A percentile compares a stretch with the other conserved stretches of the same genome.
Evolutionary conservation across 495 filamentous ascomycete species (phyloP).

Genomic region (Hypoxylon crocopeplum): DNA sequence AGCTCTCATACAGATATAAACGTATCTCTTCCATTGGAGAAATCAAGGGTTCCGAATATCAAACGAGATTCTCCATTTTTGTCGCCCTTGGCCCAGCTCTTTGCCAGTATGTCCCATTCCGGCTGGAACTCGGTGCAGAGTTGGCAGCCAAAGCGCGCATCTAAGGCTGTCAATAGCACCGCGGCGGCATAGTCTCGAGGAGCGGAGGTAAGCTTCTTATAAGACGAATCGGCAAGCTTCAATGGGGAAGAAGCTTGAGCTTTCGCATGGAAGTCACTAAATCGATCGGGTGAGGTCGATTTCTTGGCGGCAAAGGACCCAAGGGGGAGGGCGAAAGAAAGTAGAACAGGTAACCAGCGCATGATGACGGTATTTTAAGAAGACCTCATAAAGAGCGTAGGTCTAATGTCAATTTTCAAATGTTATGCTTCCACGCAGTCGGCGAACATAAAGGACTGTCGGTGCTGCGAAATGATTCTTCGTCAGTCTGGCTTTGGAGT

Average conservation of each 20-base stretch:
- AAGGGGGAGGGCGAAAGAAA: slow-evolving; percentile 61
- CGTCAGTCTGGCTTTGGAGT: slow-evolving; percentile 17
- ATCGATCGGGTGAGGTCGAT: slow-evolving; percentile 58
- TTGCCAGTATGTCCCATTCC: slow-evolving; percentile 89
- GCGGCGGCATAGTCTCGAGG: slow-evolving; percentile 85
- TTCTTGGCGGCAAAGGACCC: slow-evolving; percentile 64
- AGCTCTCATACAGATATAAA: slow-evolving; percentile 81
- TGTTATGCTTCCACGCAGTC: slow-evolving; percentile 20
- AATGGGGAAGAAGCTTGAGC: slow-evolving; percentile 70
- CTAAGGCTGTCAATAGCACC: slow-evolving; percentile 86
- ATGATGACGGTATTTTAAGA: slow-evolving; percentile 46
- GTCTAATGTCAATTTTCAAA: neutral
- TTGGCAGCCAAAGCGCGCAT: slow-evolving; percentile 82
- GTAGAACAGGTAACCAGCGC: slow-evolving; percentile 63
- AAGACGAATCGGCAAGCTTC: slow-evolving; percentile 76
- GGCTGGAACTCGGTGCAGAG: slow-evolving; percentile 91
- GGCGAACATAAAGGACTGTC: slow-evolving; percentile 3
- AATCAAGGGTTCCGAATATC: slow-evolving; percentile 88
- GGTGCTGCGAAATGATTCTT: neutral
- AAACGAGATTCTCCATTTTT: slow-evolving; percentile 73
- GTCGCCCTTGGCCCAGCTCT: slow-evolving; percentile 86
- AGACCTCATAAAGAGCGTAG: slow-evolving; percentile 5
- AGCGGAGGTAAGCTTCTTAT: slow-evolving; percentile 73
- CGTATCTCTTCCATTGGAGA: slow-evolving; percentile 78
- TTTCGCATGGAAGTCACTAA: slow-evolving; percentile 71